A percentile compares a stretch with the other conserved stretches of the same genome.
Evolutionary conservation across 2,329 filamentous ascomycete genomes (phyloP).

Genomic region (Beauveria sp.): DNA sequence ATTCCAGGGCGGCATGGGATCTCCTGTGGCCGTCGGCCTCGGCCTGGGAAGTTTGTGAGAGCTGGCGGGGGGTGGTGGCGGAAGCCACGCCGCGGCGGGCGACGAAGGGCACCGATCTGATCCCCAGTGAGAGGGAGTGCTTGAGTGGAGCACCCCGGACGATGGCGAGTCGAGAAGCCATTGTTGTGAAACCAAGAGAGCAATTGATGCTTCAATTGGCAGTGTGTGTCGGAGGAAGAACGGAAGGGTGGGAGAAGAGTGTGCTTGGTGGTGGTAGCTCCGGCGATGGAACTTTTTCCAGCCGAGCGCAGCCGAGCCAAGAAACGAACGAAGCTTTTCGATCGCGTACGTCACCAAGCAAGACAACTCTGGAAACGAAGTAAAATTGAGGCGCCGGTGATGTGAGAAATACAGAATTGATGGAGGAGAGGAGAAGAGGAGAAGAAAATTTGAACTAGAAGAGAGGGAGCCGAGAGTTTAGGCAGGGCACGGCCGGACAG

Average conservation of each 20-base stretch:
- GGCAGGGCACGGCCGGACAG: constrained; percentile 1
- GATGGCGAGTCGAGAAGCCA: constrained; percentile 22
- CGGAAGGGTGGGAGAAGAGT: constrained; percentile 6
- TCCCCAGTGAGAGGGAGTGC: constrained; percentile 13
- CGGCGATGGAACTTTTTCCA: background rate
- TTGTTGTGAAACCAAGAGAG: constrained; percentile 12
- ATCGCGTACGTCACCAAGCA: constrained; percentile 2
- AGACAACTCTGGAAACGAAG: background rate
- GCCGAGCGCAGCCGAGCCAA: constrained; percentile 5
- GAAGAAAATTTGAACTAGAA: constrained; percentile 1
- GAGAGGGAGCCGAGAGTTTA: background rate
- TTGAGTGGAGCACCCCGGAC: constrained; percentile 17
- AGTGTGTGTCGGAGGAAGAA: background rate
- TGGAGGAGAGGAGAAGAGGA: background rate
- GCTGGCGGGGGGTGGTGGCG: constrained; percentile 11
- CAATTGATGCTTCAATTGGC: constrained; percentile 10
- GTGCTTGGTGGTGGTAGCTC: background rate
- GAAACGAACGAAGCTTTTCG: background rate
- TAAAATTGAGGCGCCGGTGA: background rate
- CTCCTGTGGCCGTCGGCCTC: constrained; percentile 4
- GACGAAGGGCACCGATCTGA: constrained; percentile 14
- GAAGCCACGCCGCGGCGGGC: constrained; percentile 9
- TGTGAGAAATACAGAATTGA: background rate
- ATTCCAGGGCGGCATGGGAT: constrained; percentile 12
- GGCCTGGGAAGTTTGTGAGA: constrained; percentile 11